Evolutionary conservation across 176 grass and related monocot genomes (phyloP), one percentile per base, ranked within the genome.

Genomic region (Thinopyrum elongatum): DNA sequence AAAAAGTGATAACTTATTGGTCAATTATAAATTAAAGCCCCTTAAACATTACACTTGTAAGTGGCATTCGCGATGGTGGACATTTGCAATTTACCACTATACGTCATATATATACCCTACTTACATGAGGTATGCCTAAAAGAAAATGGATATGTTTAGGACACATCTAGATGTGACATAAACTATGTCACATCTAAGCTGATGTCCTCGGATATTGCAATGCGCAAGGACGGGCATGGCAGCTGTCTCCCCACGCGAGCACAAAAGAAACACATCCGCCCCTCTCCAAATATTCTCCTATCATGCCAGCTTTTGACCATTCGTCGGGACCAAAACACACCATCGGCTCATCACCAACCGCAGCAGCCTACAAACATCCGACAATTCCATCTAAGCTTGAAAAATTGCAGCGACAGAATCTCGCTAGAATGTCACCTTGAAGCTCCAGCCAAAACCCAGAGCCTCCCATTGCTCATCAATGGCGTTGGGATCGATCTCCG

Each of bases 291-390:
- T 90, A 90, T 90, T 90, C 86, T 74, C 82, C 78, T 76, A 93
- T 90, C 82, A 93, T 93, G 82, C 67, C 27, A 7, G n/a, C 89
- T 94, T 94, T 94, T 94, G 86, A 91, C 89, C 80, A 19, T 44
- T 85, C 78, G 2, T 17, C 70, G 34, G 82, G 88, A 69, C 9
- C 59, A 13, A 13, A 53, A 26, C 0, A 31, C 36, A 1, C 66
- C 87, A 35, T 78, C 65, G 4, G n/a, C 4, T 57, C 53, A 57
- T 57, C 53, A 57, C 53, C 53, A 57, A 19, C 53, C 53, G 19
- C 53, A 22, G 53, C 53, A 57, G 53, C 7, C 53, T 8, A 57
- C 2, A 8, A 57, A 19, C 5, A 53, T 53, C 49, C 49, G 49
- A 53, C 16, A 53, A 53, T 53, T 53, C 49, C 49, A 53, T 49